A percentile compares a stretch with the other conserved stretches of the same genome.
Evolutionary conservation across 2,329 filamentous ascomycete species (phyloP).

Genomic region (Whalleya microplaca): DNA sequence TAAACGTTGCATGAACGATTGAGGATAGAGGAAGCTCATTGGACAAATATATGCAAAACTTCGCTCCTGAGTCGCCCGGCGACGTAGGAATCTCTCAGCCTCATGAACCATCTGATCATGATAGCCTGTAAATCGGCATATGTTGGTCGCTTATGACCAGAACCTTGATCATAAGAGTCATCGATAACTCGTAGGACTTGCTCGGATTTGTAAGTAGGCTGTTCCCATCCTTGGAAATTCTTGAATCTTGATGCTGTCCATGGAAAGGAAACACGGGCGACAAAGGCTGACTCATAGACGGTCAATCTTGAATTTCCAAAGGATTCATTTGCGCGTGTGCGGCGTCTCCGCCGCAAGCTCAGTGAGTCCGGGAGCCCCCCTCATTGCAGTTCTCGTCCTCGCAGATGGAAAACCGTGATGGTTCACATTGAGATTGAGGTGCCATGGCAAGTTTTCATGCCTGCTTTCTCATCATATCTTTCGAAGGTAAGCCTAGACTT

Average conservation of each 20-base stretch:
- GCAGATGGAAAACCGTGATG: too few species aligned
- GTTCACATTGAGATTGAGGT: neutral
- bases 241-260: neutral
- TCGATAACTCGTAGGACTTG: neutral
- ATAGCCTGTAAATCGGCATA: neutral
- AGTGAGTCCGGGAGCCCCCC: too few species aligned
- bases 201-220: neutral
- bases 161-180: neutral
- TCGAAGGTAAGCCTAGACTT: neutral
- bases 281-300: too few species aligned
- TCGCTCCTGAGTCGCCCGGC: neutral
- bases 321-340: too few species aligned
- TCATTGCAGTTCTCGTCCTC: too few species aligned
- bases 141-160: neutral
- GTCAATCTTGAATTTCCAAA: too few species aligned
- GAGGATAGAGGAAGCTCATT: neutral
- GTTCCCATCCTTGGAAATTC: neutral
- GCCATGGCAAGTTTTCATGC: too few species aligned
- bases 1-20: neutral
- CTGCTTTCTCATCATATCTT: neutral
- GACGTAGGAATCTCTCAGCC: neutral
- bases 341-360: too few species aligned
- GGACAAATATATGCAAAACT: neutral
- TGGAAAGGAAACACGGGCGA: too few species aligned
- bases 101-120: neutral